Conservation (phyloP, 371 early-diverging fungal genomes). For the Mucor lusitanicus region DNA sequence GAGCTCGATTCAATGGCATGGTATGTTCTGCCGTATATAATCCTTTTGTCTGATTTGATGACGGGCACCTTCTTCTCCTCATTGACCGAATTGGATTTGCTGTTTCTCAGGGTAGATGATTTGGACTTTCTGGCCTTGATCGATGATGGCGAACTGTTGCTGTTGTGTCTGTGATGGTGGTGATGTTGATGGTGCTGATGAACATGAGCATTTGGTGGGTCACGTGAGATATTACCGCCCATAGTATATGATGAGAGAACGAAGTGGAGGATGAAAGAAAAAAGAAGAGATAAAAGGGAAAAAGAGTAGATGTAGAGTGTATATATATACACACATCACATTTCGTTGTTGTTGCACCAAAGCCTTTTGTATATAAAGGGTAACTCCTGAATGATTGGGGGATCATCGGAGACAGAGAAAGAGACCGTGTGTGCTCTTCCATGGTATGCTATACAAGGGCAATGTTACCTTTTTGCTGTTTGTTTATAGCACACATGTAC, state of each 20-base stretch:
- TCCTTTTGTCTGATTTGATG: conserved; percentile 5
- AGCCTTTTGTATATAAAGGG: neutral
- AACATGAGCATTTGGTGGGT: neutral
- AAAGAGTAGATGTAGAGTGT: neutral
- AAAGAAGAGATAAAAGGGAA: conserved; percentile 9
- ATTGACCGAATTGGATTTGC: neutral
- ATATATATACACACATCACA: neutral
- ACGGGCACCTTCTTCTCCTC: conserved; percentile 2
- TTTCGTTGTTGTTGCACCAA: neutral
- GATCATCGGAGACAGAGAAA: conserved; percentile 1
- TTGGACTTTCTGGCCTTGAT: neutral
- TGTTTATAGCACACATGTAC: neutral
- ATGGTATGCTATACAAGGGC: neutral
- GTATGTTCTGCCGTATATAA: conserved; percentile 34
- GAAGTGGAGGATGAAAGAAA: neutral
- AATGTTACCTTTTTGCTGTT: neutral
- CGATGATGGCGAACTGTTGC: neutral
- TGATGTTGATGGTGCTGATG: neutral
- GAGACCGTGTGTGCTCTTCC: neutral
- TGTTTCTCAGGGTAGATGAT: neutral
- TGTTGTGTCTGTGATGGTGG: neutral
- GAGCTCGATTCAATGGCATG: conserved; percentile 32
- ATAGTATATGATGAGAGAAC: neutral
- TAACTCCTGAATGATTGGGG: conserved; percentile 7
- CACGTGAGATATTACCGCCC: conserved; percentile 19